Conservation (phyloP, 1,139 yeast genomes). For the Saccharomyces hybrid region DNA sequence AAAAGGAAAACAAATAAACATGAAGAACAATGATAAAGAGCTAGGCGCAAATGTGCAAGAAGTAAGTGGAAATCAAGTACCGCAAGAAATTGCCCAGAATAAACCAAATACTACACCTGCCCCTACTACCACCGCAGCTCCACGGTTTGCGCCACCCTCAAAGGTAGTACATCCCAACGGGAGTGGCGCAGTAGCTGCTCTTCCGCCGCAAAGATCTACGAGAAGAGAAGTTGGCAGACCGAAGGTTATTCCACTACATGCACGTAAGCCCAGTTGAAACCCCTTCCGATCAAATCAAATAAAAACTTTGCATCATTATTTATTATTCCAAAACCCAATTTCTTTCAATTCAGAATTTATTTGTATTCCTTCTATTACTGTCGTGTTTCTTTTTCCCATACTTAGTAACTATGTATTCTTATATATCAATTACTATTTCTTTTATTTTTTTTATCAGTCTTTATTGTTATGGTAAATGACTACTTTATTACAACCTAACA, state of each 20-base stretch:
- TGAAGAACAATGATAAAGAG: conserved; percentile 1
- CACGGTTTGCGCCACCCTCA: conserved; percentile 23
- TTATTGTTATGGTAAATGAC: too few species aligned
- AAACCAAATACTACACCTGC: background rate
- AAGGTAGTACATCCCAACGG: conserved; percentile 24
- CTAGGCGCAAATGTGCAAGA: background rate
- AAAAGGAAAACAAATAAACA: conserved; percentile 25
- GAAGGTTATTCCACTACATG: conserved; percentile 17
- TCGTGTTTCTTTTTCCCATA: background rate
- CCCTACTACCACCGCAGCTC: background rate
- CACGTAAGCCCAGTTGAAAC: conserved; percentile 9
- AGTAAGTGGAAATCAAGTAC: background rate
- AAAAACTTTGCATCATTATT: background rate
- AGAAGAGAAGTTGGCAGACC: conserved; percentile 31
- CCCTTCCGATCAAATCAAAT: background rate
- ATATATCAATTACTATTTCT: background rate
- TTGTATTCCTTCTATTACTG: background rate
- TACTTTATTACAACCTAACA: background rate
- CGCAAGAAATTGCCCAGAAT: background rate
- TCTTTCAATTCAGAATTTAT: background rate
- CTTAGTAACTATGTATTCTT: background rate
- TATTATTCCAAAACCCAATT: background rate
- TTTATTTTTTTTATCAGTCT: background rate
- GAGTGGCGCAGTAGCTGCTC: background rate
- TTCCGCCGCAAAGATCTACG: conserved; percentile 3